A percentile compares a stretch with the other conserved stretches of the same genome.
These are phyloP conservation scores for Lepidium campestre DNA, from an alignment of 441 rosid species.

Conservation along the genomic window DNA sequence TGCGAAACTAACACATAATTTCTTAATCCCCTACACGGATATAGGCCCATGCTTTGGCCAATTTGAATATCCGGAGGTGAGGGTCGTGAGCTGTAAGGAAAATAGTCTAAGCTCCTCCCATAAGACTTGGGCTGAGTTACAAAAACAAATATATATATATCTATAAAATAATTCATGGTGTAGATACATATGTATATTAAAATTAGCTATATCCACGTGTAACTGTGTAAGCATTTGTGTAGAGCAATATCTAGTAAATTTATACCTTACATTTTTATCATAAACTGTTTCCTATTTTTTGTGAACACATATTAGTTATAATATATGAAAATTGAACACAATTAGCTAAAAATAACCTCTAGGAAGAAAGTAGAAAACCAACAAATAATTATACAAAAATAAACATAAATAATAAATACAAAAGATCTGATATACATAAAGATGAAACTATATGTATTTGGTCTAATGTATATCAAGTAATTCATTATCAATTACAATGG, in stretches of 20 bases:
- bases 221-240: background rate
- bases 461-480: background rate
- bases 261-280: no score
- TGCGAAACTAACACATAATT: no score
- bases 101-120: no score
- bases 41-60: no score
- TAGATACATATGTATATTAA: background rate
- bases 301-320: background rate
- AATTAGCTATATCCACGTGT: background rate
- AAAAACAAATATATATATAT: no score
- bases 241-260: background rate
- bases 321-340: background rate
- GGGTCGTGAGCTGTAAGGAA: no score
- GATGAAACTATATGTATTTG: background rate
- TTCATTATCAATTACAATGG: no score
- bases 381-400: no score
- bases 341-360: slow-evolving; percentile 16
- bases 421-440: slow-evolving; percentile 21
- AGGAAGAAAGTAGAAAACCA: background rate
- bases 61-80: no score
- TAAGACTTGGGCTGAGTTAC: no score
- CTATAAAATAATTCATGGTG: no score
- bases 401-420: slow-evolving; percentile 13
- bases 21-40: no score
- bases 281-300: background rate